Evolutionary conservation across 768 basidiomycete species (phyloP).

Genomic region (Cantharellus anzutake): DNA sequence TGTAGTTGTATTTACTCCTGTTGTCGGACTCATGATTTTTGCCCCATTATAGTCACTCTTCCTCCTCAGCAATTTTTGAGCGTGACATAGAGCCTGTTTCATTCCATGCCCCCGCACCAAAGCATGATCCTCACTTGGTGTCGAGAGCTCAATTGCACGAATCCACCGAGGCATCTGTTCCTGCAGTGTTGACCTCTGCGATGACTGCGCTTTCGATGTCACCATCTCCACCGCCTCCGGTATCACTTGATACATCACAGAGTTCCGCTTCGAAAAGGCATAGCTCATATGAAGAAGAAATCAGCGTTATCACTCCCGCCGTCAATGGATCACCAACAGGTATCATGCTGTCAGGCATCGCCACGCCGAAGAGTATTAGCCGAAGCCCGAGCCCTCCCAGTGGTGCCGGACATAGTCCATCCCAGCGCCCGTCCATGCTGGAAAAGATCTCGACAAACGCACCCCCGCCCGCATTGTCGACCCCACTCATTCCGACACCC

Average conservation of each 20-base stretch:
- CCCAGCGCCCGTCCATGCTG: not conserved
- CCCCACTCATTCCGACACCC: not conserved
- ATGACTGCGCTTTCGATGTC: conserved; percentile 2
- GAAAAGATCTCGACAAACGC: not conserved
- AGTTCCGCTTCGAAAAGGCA: not conserved
- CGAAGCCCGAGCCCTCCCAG: not conserved
- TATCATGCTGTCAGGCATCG: not conserved
- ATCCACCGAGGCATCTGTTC: conserved; percentile 3
- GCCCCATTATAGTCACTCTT: conserved; percentile 3
- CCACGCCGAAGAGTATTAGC: not conserved
- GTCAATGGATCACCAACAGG: not conserved
- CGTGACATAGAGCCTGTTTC: conserved; percentile 6
- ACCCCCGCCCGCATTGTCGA: not conserved
- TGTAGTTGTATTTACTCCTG: not conserved
- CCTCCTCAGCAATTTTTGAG: conserved; percentile 9
- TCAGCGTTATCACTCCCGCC: conserved; percentile 8
- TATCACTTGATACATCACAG: not conserved
- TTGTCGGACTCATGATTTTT: not conserved
- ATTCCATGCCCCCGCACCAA: not conserved
- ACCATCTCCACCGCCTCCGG: not conserved
- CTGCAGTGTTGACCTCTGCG: conserved; percentile 7
- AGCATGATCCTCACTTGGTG: conserved; percentile 5
- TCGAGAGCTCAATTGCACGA: conserved; percentile 6
- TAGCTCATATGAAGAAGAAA: conserved; percentile 1
- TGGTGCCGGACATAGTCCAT: not conserved